Percentiles rank a stretch among this genome's conserved stretches.
Evolutionary conservation across 441 rosid genomes (phyloP).

Genomic region (Populus tomentosa): DNA sequence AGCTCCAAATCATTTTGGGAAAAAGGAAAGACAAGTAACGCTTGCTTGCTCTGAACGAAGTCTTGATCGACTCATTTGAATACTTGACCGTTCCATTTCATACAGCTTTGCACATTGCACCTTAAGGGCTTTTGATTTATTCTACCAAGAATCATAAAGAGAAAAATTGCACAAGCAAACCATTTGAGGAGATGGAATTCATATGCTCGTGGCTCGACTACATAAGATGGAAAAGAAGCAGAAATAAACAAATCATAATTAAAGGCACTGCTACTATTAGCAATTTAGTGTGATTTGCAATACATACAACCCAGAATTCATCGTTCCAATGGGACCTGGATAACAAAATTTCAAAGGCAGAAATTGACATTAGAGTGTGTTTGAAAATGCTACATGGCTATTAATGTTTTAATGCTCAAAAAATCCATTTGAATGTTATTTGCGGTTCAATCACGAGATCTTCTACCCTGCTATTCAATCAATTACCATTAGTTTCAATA

Average conservation of each 20-base stretch:
- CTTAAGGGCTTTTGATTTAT: constrained; percentile 88
- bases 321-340: background rate
- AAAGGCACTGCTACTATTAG: background rate
- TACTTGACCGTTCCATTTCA: constrained; percentile 79
- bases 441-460: no score
- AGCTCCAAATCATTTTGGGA: constrained; percentile 15
- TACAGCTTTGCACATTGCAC: constrained; percentile 91
- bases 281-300: background rate
- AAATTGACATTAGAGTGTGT: background rate
- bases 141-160: constrained; percentile 35
- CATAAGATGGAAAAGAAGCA: background rate
- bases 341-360: background rate
- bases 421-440: no score
- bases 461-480: no score
- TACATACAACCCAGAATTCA: background rate
- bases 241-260: background rate
- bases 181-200: no score
- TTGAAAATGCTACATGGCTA: no score
- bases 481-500: background rate
- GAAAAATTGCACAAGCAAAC: background rate
- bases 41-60: constrained; percentile 61
- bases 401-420: no score
- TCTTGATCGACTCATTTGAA: constrained; percentile 64
- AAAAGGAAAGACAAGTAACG: background rate
- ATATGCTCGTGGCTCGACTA: background rate